Percentiles rank a stretch among this genome's conserved stretches.
These are phyloP conservation scores for Vanderwaltozyma yarrowii DNA, from an alignment of 805 yeast genomes.

Conservation along the genomic window DNA sequence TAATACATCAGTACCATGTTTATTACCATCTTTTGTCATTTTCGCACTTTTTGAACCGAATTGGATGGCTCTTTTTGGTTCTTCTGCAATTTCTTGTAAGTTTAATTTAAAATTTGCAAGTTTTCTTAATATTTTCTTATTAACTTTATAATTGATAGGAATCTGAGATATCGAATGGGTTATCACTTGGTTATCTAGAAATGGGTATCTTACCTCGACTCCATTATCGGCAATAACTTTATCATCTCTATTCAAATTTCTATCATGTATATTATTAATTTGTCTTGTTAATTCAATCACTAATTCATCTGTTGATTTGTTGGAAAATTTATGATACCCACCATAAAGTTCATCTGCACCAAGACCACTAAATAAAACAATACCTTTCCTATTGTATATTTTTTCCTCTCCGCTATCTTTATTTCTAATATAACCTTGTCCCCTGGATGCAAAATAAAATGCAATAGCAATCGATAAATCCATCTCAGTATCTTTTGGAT, in stretches of 20 bases:
- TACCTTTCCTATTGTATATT: constrained; percentile 43
- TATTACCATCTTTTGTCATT: constrained; percentile 67
- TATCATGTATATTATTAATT: constrained; percentile 57
- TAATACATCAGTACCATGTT: constrained; percentile 61
- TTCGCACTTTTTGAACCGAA: constrained; percentile 95
- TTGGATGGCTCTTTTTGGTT: constrained; percentile 89
- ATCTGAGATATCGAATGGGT: constrained; percentile 36
- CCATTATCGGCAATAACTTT: constrained; percentile 81
- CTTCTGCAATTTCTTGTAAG: constrained; percentile 49
- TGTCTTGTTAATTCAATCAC: constrained; percentile 56
- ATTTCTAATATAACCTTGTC: constrained; percentile 30
- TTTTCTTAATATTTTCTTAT: constrained; percentile 51
- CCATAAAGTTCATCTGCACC: constrained; percentile 98
- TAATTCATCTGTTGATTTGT: constrained; percentile 35
- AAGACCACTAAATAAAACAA: constrained; percentile 78
- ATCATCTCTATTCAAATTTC: constrained; percentile 89
- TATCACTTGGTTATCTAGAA: constrained; percentile 55
- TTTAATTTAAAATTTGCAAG: constrained; percentile 43
- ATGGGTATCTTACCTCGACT: constrained; percentile 83
- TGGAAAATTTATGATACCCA: constrained; percentile 80
- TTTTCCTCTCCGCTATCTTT: constrained; percentile 3
- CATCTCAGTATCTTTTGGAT: constrained; percentile 86
- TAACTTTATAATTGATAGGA: constrained; percentile 38
- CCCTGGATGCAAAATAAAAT: constrained; percentile 79
- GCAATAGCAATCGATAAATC: constrained; percentile 93